Evolutionary conservation across 371 early-diverging fungal genomes (phyloP).

Genomic region (Rhizopus arrhizus): DNA sequence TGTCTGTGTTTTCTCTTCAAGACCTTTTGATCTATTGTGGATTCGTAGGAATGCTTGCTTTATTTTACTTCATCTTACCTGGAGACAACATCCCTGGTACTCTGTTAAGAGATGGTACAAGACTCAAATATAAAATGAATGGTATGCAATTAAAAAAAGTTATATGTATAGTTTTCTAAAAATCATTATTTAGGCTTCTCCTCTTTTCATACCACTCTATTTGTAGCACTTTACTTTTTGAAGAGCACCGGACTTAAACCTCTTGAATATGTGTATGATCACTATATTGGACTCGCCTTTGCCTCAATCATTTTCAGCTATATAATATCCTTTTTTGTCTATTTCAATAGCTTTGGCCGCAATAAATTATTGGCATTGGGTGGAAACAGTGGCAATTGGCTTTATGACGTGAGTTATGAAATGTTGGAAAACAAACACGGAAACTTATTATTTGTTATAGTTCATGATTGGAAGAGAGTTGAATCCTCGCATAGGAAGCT

Average conservation of each 20-base stretch:
- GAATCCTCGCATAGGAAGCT: constrained; percentile 83
- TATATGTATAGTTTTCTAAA: not conserved
- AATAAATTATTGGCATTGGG: constrained; percentile 74
- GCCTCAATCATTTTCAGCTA: constrained; percentile 75
- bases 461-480: constrained; percentile 84
- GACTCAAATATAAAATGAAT: constrained; percentile 75
- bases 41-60: constrained; percentile 73
- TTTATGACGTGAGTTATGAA: not conserved
- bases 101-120: constrained; percentile 64
- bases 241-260: constrained; percentile 35
- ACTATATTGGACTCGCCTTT: constrained; percentile 70
- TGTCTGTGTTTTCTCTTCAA: constrained; percentile 38
- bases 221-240: constrained; percentile 45
- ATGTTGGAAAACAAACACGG: too few species aligned
- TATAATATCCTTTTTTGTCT: constrained; percentile 68
- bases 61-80: constrained; percentile 68
- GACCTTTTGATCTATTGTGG: constrained; percentile 66
- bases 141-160: constrained; percentile 38
- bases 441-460: constrained; percentile 23
- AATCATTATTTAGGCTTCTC: constrained; percentile 29
- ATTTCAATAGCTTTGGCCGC: constrained; percentile 73
- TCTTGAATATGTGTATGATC: constrained; percentile 76
- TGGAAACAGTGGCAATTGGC: constrained; percentile 84
- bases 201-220: constrained; percentile 61
- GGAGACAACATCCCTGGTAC: constrained; percentile 72